phyloP scores from a whole-genome alignment of 352 stramenopile genomes.

The Blastocystis sp. region DNA sequence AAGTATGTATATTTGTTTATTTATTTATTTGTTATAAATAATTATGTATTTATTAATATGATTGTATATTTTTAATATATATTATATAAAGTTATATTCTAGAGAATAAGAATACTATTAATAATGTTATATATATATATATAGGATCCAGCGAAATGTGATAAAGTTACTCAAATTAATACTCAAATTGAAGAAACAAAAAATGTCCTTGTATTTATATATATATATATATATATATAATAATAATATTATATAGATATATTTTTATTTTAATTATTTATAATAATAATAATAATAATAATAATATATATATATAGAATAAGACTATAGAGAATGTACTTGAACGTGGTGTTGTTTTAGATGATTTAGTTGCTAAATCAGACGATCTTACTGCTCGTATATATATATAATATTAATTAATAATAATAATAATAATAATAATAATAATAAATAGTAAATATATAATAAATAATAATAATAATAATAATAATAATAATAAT shows the following conservation, averaged over 20 bases:
- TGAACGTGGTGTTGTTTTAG: slow-evolving; percentile 86
- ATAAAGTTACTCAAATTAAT: slow-evolving; percentile 99
- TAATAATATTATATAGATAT: slow-evolving; percentile 1
- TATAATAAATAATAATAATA: too few species aligned
- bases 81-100: background rate
- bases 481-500: too few species aligned
- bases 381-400: slow-evolving; percentile 86
- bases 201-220: slow-evolving; percentile 61
- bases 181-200: slow-evolving; percentile 96
- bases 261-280: slow-evolving; percentile 17
- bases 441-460: too few species aligned
- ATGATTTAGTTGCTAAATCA: slow-evolving; percentile 91
- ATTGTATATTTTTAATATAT: too few species aligned
- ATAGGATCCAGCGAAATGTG: slow-evolving; percentile 73
- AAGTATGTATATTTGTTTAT: too few species aligned
- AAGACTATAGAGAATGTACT: slow-evolving; percentile 97
- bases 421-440: too few species aligned
- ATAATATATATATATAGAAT: too few species aligned
- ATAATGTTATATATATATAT: too few species aligned
- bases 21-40: too few species aligned
- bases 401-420: slow-evolving; percentile 19
- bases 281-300: slow-evolving; percentile 19
- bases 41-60: too few species aligned
- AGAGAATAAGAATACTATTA: too few species aligned
- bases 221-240: background rate